Evolutionary conservation across 2,329 filamentous ascomycete genomes (phyloP).

Genomic region (Penicillium oxalicum): DNA sequence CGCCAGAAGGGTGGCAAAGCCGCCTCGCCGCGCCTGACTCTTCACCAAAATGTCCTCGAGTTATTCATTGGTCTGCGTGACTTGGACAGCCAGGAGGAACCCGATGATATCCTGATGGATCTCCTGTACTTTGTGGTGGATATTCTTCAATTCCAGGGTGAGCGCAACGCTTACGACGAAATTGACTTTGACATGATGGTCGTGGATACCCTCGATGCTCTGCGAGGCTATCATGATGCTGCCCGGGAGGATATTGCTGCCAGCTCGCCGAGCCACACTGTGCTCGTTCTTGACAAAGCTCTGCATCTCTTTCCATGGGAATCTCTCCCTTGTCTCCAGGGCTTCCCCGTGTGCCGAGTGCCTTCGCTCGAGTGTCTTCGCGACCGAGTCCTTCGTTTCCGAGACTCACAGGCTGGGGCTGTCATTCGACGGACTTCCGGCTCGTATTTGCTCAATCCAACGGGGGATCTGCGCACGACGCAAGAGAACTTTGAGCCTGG

Average conservation of each 20-base stretch:
- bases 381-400: slow-evolving; percentile 60
- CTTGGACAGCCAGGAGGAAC: slow-evolving; percentile 62
- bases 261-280: slow-evolving; percentile 56
- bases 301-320: slow-evolving; percentile 95
- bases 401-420: slow-evolving; percentile 17
- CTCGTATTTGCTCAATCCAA: slow-evolving; percentile 81
- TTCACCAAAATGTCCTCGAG: slow-evolving; percentile 69
- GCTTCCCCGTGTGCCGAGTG: slow-evolving; percentile 74
- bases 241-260: slow-evolving; percentile 32
- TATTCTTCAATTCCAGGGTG: slow-evolving; percentile 92
- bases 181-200: slow-evolving; percentile 92
- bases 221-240: slow-evolving; percentile 67
- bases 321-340: slow-evolving; percentile 77
- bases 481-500: slow-evolving; percentile 65
- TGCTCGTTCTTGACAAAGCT: slow-evolving; percentile 85
- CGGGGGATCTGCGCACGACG: slow-evolving; percentile 73
- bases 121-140: slow-evolving; percentile 94
- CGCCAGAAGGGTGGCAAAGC: slow-evolving; percentile 56
- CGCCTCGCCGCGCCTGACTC: slow-evolving; percentile 45
- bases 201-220: slow-evolving; percentile 77
- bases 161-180: slow-evolving; percentile 94
- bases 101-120: slow-evolving; percentile 87
- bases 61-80: slow-evolving; percentile 82
- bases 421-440: slow-evolving; percentile 33
- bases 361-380: slow-evolving; percentile 79